phyloP scores from a whole-genome alignment of 1,284 basidiomycete species.

The Ceratorhiza oryzae-sativae region DNA sequence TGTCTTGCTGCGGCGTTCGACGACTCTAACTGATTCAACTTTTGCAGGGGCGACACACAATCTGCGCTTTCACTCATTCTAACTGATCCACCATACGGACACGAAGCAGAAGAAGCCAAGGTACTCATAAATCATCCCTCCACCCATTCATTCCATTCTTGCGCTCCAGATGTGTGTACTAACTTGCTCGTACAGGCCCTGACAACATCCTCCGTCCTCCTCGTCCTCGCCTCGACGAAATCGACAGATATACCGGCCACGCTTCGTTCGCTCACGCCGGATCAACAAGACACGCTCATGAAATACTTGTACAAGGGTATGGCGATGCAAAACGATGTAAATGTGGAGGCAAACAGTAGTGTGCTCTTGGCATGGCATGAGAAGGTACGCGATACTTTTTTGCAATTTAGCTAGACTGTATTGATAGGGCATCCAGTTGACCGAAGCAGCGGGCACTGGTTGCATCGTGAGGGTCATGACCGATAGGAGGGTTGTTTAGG shows the following conservation, averaged over 20 bases:
- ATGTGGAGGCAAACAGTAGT: constrained; percentile 82
- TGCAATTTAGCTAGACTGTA: constrained; percentile 12
- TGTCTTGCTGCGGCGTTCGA: neutral
- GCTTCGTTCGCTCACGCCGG: constrained; percentile 76
- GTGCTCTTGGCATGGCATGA: constrained; percentile 95
- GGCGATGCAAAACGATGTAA: constrained; percentile 74
- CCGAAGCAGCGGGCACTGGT: constrained; percentile 93
- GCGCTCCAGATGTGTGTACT: neutral
- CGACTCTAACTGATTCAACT: neutral
- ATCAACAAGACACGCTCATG: constrained; percentile 93
- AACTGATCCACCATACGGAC: constrained; percentile 83
- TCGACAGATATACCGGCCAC: constrained; percentile 84
- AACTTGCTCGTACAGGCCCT: constrained; percentile 59
- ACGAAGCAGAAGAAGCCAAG: constrained; percentile 86
- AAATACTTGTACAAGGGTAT: constrained; percentile 99
- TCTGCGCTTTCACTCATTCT: constrained; percentile 76
- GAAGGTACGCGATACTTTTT: constrained; percentile 66
- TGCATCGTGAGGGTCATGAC: constrained; percentile 99
- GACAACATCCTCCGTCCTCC: constrained; percentile 84
- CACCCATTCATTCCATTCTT: neutral
- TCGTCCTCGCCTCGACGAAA: constrained; percentile 95
- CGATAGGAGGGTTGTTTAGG: constrained; percentile 80
- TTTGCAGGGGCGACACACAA: constrained; percentile 70
- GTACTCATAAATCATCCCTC: constrained; percentile 55
- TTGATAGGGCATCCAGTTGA: constrained; percentile 66